A percentile compares a stretch with the other conserved stretches of the same genome.
These are phyloP conservation scores for Aspergillus campestris DNA, from an alignment of 495 filamentous ascomycete species.

Conservation along the genomic window DNA sequence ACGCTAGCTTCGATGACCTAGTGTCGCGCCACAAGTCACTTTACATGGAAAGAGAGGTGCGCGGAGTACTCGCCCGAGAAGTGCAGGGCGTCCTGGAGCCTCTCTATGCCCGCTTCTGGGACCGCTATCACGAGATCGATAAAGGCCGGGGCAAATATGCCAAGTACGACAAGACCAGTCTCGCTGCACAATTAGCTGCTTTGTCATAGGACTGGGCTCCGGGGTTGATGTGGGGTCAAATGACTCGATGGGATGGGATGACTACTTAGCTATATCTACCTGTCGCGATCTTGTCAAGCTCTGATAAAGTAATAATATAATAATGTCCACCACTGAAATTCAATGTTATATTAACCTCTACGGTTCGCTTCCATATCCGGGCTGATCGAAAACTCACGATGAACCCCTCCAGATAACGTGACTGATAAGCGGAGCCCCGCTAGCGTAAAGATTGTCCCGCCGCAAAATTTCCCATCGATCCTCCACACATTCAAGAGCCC, in stretches of 20 bases:
- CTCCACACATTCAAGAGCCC: conserved; percentile 14
- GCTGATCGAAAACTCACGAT: neutral
- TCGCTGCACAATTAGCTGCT: conserved; percentile 40
- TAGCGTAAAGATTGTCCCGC: conserved; percentile 7
- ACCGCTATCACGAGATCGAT: conserved; percentile 95
- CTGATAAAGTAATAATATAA: neutral
- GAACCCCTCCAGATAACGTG: conserved; percentile 31
- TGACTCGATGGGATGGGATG: too few relatives aligned
- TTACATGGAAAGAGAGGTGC: conserved; percentile 83
- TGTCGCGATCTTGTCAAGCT: too few relatives aligned
- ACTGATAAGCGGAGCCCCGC: conserved; percentile 35
- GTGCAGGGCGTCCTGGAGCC: conserved; percentile 87
- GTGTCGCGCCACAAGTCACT: conserved; percentile 68
- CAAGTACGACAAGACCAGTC: conserved; percentile 78
- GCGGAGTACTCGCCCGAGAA: conserved; percentile 65
- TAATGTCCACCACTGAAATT: neutral
- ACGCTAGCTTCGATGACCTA: conserved; percentile 81
- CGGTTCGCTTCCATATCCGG: neutral
- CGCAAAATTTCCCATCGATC: conserved; percentile 26
- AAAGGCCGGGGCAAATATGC: conserved; percentile 96
- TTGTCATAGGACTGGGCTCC: conserved; percentile 8
- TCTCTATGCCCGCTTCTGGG: conserved; percentile 90
- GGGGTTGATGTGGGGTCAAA: too few relatives aligned
- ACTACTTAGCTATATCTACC: too few relatives aligned
- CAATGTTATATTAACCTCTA: conserved; percentile 1